Evolutionary conservation across 768 basidiomycete species (phyloP).

Genomic region (Mycena vulgaris): DNA sequence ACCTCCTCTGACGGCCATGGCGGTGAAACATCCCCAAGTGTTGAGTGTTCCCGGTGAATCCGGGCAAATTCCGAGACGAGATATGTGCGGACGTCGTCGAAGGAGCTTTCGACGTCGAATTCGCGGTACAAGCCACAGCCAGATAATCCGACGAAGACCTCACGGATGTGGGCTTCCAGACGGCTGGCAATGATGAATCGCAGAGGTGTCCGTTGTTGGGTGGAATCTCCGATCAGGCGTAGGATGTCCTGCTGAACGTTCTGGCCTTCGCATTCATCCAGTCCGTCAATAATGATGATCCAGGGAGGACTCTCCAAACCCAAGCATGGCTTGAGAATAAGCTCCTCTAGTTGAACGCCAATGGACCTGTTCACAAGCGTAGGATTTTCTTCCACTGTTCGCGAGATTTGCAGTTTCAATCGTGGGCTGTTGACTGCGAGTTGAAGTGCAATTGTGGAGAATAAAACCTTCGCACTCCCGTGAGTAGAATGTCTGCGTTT

Average conservation of each 20-base stretch:
- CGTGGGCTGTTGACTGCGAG: too few species aligned
- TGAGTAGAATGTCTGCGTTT: too few species aligned
- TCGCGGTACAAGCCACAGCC: background rate
- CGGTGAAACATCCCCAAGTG: background rate
- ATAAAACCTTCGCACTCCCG: too few species aligned
- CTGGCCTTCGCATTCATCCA: background rate
- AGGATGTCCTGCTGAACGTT: background rate
- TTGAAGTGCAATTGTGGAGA: too few species aligned
- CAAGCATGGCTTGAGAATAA: background rate
- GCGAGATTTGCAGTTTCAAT: too few species aligned
- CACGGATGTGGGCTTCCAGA: background rate
- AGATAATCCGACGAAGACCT: background rate
- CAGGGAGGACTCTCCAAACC: background rate
- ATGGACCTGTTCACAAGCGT: background rate
- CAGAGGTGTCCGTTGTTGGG: background rate
- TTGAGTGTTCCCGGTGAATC: slow-evolving; percentile 2
- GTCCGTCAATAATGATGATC: too few species aligned
- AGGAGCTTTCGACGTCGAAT: background rate
- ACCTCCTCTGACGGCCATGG: background rate
- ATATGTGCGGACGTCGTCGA: background rate
- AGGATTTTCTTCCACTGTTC: too few species aligned
- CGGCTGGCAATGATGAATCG: background rate
- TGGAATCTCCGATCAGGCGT: background rate
- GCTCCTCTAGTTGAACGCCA: background rate
- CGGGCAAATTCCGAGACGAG: background rate